These are phyloP conservation scores for Saposhnikovia divaricata DNA, from an alignment of 129 eudicot species.

Conservation along the genomic window DNA sequence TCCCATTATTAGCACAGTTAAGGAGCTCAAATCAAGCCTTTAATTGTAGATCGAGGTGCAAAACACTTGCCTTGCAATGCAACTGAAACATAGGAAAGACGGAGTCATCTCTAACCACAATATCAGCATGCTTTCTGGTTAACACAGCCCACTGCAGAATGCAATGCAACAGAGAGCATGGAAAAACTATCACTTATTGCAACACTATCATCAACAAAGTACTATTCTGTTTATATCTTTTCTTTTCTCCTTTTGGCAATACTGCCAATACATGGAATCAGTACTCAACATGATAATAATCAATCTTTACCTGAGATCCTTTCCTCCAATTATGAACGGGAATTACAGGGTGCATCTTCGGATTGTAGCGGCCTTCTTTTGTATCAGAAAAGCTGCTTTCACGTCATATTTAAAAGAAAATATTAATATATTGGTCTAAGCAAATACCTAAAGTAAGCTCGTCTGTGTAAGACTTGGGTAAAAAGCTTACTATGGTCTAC, in stretches of 20 bases:
- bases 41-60: not conserved
- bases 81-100: conserved; percentile 80
- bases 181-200: not conserved
- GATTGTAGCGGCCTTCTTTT: conserved; percentile 96
- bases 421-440: not conserved
- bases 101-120: conserved; percentile 50
- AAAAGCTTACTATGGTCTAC: not conserved
- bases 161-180: conserved; percentile 2
- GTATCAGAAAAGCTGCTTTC: conserved; percentile 72
- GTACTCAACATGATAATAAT: not conserved
- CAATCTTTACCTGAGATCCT: conserved; percentile 80
- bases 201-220: not conserved
- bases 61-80: conserved; percentile 80
- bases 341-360: conserved; percentile 85
- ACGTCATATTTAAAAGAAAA: conserved; percentile 2
- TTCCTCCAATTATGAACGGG: conserved; percentile 78
- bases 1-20: not conserved
- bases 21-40: not conserved
- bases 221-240: not conserved
- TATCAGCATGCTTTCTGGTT: conserved; percentile 78
- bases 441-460: not conserved
- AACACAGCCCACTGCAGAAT: conserved; percentile 81
- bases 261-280: not conserved
- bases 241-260: not conserved
- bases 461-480: not conserved